These are phyloP conservation scores for Sarocladium strictum DNA, from an alignment of 2,329 filamentous ascomycete species.

Conservation along the genomic window DNA sequence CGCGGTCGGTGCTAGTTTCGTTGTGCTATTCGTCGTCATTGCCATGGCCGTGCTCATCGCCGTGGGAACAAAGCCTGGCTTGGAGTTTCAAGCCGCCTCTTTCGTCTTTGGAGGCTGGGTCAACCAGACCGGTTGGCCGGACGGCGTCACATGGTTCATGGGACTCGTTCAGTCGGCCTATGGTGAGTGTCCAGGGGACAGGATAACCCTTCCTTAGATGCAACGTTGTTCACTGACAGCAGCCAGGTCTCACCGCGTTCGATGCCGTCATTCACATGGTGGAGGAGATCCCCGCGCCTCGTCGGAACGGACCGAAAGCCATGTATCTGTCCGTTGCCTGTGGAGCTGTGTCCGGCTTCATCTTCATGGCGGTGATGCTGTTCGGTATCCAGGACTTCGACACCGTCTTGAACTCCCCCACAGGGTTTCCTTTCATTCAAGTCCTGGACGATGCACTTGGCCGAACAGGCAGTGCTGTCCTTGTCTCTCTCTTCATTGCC, in stretches of 20 bases:
- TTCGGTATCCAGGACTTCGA: conserved; percentile 35
- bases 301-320: conserved; percentile 34
- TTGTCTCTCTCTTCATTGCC: conserved; percentile 40
- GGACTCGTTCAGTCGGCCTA: conserved; percentile 44
- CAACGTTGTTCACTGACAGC: no score
- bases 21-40: conserved; percentile 38
- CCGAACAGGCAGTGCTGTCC: conserved; percentile 23
- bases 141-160: conserved; percentile 42
- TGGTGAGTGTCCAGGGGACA: no score
- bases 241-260: conserved; percentile 43
- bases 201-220: no score
- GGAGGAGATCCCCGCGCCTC: conserved; percentile 39
- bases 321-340: conserved; percentile 39
- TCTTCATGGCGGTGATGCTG: conserved; percentile 38
- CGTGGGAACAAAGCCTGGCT: conserved; percentile 32
- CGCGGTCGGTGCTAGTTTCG: conserved; percentile 41
- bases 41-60: conserved; percentile 38
- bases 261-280: conserved; percentile 45
- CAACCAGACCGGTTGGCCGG: conserved; percentile 30
- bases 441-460: conserved; percentile 24
- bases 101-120: conserved; percentile 38
- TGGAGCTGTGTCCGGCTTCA: conserved; percentile 30
- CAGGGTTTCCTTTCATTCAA: conserved; percentile 34
- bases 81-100: conserved; percentile 33
- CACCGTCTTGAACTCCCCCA: conserved; percentile 23